Base-by-base conservation (phyloP, 2,329 filamentous ascomycete genomes). In the Verticillium longisporum region DNA sequence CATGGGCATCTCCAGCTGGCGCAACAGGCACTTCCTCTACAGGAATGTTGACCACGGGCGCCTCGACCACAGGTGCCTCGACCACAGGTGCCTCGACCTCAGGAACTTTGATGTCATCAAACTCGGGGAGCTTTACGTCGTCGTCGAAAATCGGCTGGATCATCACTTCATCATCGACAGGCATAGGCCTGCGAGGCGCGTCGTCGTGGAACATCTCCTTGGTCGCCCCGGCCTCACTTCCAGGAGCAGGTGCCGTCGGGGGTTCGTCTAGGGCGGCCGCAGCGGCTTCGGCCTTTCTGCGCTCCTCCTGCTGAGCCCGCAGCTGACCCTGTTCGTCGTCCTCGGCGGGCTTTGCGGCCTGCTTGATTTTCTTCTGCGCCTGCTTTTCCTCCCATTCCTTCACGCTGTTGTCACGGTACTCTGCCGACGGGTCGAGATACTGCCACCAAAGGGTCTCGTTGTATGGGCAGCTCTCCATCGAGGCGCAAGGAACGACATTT, bases 391-490 rank as follows among this genome's bases (percentile, higher is more conserved):
- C 77, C 69, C 81, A 86, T 3, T 76, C 69, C 26, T 68, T 70
- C 53, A 83, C 68, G 66, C 80, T 69, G 38, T 72, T 62, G 1
- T 79, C 75, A 45, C 84, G 77, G 65, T 70, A 77, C 1, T 70
- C 70, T 11, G 71, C 73, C 5, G 74, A 72, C 0, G 80, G 78
- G 63, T 86, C 84, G 1, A 86, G 70, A 15, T 67, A 68, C 55
- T 79, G 72, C 64, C 77, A 73, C 79, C 83, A 86, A 5, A 71
- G 64, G 2, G 80, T 81, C 67, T 80, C 71, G 62, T 83, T 79
- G 76, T 81, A 88, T 6, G 78, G 72, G 67, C 86, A 88, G 61
- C 72, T 75, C 32, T 59, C 38, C 14, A 67, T 66, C 2, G 64
- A 70, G 33, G 73, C 73, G 66, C 87, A 90, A 2, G 83, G 78